A percentile compares a stretch with the other conserved stretches of the same genome.
phyloP scores from a whole-genome alignment of 768 basidiomycete genomes.

The Mycena galopus region DNA sequence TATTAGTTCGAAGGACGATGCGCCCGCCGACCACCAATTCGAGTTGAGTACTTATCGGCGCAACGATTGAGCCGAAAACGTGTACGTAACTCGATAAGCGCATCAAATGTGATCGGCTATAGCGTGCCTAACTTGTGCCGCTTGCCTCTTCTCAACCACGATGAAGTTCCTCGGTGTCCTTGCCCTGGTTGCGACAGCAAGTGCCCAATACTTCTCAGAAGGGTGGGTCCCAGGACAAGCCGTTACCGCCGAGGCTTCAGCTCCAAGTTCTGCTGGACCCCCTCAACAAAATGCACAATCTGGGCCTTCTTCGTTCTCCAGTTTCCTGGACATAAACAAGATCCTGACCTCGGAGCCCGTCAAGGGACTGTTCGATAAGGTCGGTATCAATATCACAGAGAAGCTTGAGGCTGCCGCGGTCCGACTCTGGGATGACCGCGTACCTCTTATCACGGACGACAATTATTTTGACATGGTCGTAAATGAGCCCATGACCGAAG shows the following conservation, averaged over 20 bases:
- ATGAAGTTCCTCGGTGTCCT: conserved; percentile 66
- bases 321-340: conserved; percentile 53
- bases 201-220: conserved; percentile 82
- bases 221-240: conserved; percentile 88
- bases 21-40: no score
- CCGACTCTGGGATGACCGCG: conserved; percentile 75
- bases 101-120: no score
- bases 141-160: conserved; percentile 39
- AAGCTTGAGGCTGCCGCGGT: conserved; percentile 51
- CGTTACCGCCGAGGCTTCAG: conserved; percentile 42
- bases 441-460: conserved; percentile 85
- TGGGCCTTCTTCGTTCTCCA: conserved; percentile 41
- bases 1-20: no score
- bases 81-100: no score
- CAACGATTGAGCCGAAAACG: no score
- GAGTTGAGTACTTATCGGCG: no score
- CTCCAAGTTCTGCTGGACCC: conserved; percentile 39
- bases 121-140: conserved; percentile 30
- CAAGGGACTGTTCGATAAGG: conserved; percentile 62
- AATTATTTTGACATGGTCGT: conserved; percentile 82
- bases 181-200: conserved; percentile 50
- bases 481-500: conserved; percentile 75
- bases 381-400: conserved; percentile 83
- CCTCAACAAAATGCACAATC: conserved; percentile 37
- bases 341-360: conserved; percentile 69